Evolutionary conservation across 139 green algal genomes (phyloP).

Genomic region (Chlorella vulgaris): DNA sequence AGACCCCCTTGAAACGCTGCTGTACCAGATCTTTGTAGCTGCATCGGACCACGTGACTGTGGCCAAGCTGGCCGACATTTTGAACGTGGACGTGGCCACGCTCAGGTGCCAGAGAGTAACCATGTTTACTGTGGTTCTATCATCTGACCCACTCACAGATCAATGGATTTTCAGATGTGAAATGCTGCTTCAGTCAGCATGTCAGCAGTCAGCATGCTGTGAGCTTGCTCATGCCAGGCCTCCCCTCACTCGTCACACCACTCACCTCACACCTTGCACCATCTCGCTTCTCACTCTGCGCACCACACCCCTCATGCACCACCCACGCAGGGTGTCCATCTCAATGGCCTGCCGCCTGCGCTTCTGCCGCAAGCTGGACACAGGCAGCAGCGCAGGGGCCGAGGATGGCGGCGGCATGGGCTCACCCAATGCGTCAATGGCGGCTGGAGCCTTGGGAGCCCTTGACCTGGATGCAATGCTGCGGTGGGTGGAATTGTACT

Average conservation of each 20-base stretch:
- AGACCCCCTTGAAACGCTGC: constrained; percentile 86
- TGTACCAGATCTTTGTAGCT: constrained; percentile 93
- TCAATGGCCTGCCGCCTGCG: constrained; percentile 84
- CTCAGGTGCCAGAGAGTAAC: constrained; percentile 1
- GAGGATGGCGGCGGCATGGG: background rate
- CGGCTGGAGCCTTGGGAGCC: background rate
- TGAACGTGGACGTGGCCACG: constrained; percentile 45
- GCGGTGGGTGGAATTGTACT: background rate
- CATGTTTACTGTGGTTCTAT: background rate
- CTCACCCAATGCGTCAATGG: background rate
- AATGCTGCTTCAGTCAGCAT: too few relatives aligned
- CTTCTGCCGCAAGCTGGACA: constrained; percentile 64
- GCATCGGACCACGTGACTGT: constrained; percentile 81
- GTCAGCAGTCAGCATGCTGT: too few relatives aligned
- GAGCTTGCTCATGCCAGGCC: too few relatives aligned
- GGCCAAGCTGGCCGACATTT: constrained; percentile 62
- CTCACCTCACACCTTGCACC: background rate
- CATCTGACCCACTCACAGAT: background rate
- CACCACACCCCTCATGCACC: background rate
- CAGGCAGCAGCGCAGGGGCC: background rate
- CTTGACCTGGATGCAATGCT: constrained; percentile 30
- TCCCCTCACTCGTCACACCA: too few relatives aligned
- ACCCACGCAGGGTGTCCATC: constrained; percentile 58
- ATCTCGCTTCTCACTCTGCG: background rate
- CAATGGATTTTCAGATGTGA: background rate